phyloP scores from a whole-genome alignment of 208 protist species.

The Wallacemonas rigidus region DNA sequence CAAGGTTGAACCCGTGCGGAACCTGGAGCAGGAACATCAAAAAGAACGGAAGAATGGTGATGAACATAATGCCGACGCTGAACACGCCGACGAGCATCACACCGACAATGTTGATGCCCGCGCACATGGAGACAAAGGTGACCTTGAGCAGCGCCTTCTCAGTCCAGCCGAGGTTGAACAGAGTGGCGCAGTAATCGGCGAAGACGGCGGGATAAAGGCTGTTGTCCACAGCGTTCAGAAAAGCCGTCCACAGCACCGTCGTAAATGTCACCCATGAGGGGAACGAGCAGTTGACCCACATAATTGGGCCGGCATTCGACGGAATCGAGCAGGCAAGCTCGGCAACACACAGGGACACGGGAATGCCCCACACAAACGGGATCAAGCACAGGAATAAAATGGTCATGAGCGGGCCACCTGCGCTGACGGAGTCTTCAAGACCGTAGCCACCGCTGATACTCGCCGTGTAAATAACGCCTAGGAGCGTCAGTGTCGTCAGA shows the following conservation, averaged over 20 bases:
- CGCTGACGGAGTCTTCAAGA: conserved; percentile 84
- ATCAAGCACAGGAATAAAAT: conserved; percentile 86
- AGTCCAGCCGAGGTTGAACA: conserved; percentile 60
- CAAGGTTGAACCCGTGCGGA: conserved; percentile 76
- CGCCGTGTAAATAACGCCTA: conserved; percentile 90
- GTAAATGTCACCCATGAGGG: conserved; percentile 82
- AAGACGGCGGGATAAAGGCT: conserved; percentile 88
- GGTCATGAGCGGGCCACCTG: conserved; percentile 85
- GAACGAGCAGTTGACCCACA: conserved; percentile 93
- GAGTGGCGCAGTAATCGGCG: conserved; percentile 78
- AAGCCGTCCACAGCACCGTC: conserved; percentile 81
- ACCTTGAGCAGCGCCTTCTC: conserved; percentile 70
- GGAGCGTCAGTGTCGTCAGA: conserved; percentile 78
- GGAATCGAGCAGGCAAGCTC: conserved; percentile 87
- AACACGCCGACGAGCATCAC: conserved; percentile 72
- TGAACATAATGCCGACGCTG: conserved; percentile 80
- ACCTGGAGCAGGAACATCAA: conserved; percentile 86
- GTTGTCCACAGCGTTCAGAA: conserved; percentile 90
- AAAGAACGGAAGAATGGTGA: conserved; percentile 89
- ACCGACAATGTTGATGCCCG: conserved; percentile 79
- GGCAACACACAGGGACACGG: conserved; percentile 86
- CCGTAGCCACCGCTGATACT: conserved; percentile 90
- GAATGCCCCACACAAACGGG: conserved; percentile 88
- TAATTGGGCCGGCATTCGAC: conserved; percentile 88
- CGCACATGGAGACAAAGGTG: conserved; percentile 63